Percentiles rank a stretch among this genome's conserved stretches.
These are phyloP conservation scores for Trichoderma brevicompactum DNA, from an alignment of 2,329 filamentous ascomycete genomes.

Conservation along the genomic window DNA sequence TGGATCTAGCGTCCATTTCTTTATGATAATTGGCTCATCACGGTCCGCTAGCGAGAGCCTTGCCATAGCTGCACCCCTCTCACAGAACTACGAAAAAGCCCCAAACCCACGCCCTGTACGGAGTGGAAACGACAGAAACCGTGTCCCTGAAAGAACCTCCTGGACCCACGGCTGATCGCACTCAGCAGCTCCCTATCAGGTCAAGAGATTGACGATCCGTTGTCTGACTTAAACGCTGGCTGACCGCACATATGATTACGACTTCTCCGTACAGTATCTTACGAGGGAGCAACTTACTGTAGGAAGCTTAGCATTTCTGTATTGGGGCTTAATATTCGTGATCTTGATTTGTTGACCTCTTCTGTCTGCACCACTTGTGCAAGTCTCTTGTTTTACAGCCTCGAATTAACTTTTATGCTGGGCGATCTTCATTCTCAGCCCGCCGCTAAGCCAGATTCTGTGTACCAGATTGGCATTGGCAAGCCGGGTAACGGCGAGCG, in stretches of 20 bases:
- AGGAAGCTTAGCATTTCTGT: neutral
- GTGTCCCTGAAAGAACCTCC: constrained; percentile 15
- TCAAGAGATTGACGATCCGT: neutral
- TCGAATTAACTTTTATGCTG: no score
- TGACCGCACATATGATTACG: constrained; percentile 1
- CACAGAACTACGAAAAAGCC: neutral
- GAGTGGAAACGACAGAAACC: neutral
- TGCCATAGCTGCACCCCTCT: neutral
- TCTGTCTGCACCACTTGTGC: no score
- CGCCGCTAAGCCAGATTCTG: no score
- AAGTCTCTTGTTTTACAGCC: no score
- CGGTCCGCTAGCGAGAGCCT: neutral
- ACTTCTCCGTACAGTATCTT: constrained; percentile 17
- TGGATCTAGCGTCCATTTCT: neutral
- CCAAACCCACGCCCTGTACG: neutral
- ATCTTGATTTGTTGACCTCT: neutral
- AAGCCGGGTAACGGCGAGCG: no score
- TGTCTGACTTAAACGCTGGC: constrained; percentile 4
- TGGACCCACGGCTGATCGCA: constrained; percentile 27
- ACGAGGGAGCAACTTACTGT: neutral
- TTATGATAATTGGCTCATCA: neutral
- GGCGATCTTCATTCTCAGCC: no score
- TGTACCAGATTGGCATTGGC: no score
- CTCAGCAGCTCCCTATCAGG: neutral
- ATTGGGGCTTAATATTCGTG: no score